Percentiles rank a stretch among this genome's conserved stretches.
Conservation (phyloP, 257 asterid genomes). For the Mentha longifolia region DNA sequence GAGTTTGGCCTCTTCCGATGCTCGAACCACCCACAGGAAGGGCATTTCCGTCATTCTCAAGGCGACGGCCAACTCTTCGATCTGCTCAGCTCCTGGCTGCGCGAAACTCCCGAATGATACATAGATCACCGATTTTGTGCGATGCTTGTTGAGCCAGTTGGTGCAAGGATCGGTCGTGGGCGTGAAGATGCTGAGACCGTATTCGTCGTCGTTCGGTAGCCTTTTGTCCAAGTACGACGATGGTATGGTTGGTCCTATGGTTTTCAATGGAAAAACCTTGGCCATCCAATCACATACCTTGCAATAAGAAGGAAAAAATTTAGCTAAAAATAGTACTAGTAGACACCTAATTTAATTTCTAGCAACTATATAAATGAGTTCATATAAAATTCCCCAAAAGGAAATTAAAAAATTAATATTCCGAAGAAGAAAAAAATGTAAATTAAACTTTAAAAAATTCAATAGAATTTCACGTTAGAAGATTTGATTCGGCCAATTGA, state of each 20-base stretch:
- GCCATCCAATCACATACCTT: slow-evolving; percentile 42
- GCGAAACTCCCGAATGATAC: slow-evolving; percentile 46
- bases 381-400: too few species aligned
- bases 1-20: slow-evolving; percentile 39
- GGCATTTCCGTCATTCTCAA: slow-evolving; percentile 24
- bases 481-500: too few species aligned
- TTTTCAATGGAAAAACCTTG: slow-evolving; percentile 23
- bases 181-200: slow-evolving; percentile 40
- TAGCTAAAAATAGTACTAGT: too few species aligned
- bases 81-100: slow-evolving; percentile 20
- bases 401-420: too few species aligned
- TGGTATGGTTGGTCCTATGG: slow-evolving; percentile 46
- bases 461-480: too few species aligned
- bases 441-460: too few species aligned
- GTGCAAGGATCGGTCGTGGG: slow-evolving; percentile 38
- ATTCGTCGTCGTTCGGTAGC: slow-evolving; percentile 33
- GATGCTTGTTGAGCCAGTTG: slow-evolving; percentile 37
- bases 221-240: slow-evolving; percentile 39
- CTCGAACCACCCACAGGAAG: slow-evolving; percentile 57
- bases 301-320: too few species aligned
- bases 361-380: too few species aligned
- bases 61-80: slow-evolving; percentile 42
- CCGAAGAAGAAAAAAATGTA: too few species aligned
- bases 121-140: slow-evolving; percentile 33
- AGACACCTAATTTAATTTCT: too few species aligned